phyloP scores from a whole-genome alignment of 345 rosid genomes.

The Eucalyptus curtisii region DNA sequence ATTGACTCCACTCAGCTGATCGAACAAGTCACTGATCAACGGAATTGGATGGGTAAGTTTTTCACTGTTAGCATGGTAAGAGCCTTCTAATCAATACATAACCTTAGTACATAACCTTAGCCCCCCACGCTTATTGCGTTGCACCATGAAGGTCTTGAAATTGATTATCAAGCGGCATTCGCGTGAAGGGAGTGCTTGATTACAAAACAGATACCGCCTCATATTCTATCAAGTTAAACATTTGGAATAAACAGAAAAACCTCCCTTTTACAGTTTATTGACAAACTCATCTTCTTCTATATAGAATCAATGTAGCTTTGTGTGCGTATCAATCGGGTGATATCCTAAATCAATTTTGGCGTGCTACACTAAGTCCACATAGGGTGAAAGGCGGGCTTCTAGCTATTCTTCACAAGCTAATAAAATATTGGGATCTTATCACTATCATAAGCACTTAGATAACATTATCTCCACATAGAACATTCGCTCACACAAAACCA shows the following conservation, averaged over 20 bases:
- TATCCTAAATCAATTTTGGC: not conserved
- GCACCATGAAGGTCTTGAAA: not conserved
- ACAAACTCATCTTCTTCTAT: not conserved
- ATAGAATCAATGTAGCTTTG: not conserved
- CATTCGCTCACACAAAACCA: not conserved
- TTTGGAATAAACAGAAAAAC: not conserved
- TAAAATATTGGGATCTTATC: not conserved
- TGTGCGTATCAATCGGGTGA: not conserved
- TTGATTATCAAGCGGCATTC: not conserved
- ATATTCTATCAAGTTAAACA: not conserved
- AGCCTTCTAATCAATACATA: not conserved
- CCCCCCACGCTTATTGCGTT: not conserved
- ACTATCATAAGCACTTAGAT: not conserved
- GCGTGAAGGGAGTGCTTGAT: not conserved
- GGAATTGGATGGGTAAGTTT: not conserved
- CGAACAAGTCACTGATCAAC: not conserved
- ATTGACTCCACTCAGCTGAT: not conserved
- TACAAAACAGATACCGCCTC: not conserved
- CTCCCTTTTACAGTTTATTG: not conserved
- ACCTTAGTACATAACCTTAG: not conserved
- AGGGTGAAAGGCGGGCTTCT: not conserved
- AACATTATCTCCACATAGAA: not conserved
- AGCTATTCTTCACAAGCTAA: not conserved
- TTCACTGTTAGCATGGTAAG: not conserved
- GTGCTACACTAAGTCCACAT: not conserved